Evolutionary conservation across 2,329 filamentous ascomycete species (phyloP), one percentile per base, ranked within the genome.

Genomic region (Fusarium liriodendri): DNA sequence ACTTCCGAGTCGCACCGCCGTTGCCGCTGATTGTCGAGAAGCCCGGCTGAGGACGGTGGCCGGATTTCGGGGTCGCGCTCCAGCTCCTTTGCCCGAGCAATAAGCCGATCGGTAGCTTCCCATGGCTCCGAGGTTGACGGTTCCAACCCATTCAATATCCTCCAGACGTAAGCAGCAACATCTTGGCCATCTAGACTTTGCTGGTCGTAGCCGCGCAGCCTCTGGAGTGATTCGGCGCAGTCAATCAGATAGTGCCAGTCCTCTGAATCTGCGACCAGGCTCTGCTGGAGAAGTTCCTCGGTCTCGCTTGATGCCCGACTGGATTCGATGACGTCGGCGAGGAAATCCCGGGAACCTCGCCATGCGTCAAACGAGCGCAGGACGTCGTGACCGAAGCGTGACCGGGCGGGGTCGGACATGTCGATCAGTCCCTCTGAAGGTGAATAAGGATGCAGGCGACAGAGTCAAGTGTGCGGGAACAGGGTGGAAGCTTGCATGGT

Each of bases 51-150:
- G n/a, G 61, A 55, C 29, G 76, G 70, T 29, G 74, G 66, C 37
- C 40, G 64, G 57, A 71, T 72, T 38, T 70, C 63, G 7, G 76
- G 58, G 47, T 80, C 74, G 25, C 55, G 63, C 64, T 80, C 78
- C 11, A 82, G 72, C 25, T 71, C 70, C 70, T 77, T 79, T 13
- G 79, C 81, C 42, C 73, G 70, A 27, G 75, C 69, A 60, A 84
- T 83, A 22, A 83, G 72, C 29, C 80, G 77, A 64, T 84, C 83
- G 5, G 83, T 84, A 55, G 79, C 72, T 32, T 69, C 76, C 83
- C 83, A 84, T 6, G 79, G 75, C 20, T 71, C 62, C 8, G 67
- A 38, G 42, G 63, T 16, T 38, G 66, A 37, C 27, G 70, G 20
- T 14, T 63, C 50, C 22, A 66, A 32, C 18, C 70, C 70, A 6